Evolutionary conservation across 352 stramenopile genomes (phyloP).

Genomic region (Blastocystis sp.): DNA sequence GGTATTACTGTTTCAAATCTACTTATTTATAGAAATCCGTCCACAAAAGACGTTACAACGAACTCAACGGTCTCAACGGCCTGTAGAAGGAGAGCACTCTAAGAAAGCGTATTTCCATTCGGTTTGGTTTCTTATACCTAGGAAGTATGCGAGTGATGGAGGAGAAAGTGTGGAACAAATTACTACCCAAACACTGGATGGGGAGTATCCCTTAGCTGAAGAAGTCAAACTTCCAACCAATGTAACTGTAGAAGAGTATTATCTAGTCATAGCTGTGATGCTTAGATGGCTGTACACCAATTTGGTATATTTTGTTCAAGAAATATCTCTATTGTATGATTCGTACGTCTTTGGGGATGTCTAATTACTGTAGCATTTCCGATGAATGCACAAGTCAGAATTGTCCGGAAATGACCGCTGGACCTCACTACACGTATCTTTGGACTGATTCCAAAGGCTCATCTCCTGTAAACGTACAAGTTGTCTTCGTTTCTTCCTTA

Average conservation of each 20-base stretch:
- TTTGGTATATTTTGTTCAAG: conserved; percentile 59
- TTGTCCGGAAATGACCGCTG: conserved; percentile 62
- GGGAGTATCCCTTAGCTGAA: conserved; percentile 6
- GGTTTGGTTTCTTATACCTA: neutral
- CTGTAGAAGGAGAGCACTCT: neutral
- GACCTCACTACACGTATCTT: conserved; percentile 54
- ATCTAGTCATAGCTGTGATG: neutral
- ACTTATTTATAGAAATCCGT: conserved; percentile 1
- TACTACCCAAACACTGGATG: conserved; percentile 39
- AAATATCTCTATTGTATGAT: conserved; percentile 56
- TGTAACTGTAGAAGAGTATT: conserved; percentile 37
- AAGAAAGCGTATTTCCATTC: neutral
- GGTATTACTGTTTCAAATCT: neutral
- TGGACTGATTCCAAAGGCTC: conserved; percentile 35
- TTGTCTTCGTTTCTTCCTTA: neutral
- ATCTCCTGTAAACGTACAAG: conserved; percentile 15
- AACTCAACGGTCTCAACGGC: neutral
- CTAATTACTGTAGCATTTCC: conserved; percentile 12
- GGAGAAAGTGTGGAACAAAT: neutral
- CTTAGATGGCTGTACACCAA: conserved; percentile 59
- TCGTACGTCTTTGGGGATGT: neutral
- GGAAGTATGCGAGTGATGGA: conserved; percentile 32
- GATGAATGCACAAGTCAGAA: conserved; percentile 29
- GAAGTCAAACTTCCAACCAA: conserved; percentile 42
- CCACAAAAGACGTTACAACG: conserved; percentile 17